A percentile compares a stretch with the other conserved stretches of the same genome.
These are phyloP conservation scores for Pontederia paniculata DNA, from an alignment of 176 grass and related monocot species.

Conservation along the genomic window DNA sequence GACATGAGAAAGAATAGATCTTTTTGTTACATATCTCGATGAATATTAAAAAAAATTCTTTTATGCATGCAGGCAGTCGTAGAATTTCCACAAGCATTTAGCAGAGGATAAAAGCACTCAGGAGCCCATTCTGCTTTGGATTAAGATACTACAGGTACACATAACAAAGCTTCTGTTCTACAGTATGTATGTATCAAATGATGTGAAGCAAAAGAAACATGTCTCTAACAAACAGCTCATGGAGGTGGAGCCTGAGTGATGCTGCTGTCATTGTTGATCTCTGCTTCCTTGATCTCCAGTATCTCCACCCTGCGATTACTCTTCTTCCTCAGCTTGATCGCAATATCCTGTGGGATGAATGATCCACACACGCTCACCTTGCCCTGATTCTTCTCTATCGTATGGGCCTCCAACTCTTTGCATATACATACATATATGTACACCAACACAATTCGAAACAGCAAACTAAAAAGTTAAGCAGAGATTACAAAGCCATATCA, in stretches of 20 bases:
- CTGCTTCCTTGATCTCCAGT: conserved; percentile 60
- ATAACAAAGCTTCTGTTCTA: no score
- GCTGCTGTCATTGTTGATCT: not conserved
- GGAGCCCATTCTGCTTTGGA: no score
- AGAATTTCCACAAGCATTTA: no score
- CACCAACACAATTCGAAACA: not conserved
- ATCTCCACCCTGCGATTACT: conserved; percentile 81
- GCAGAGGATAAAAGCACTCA: no score
- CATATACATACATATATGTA: not conserved
- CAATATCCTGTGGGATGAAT: conserved; percentile 80
- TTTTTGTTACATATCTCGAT: no score
- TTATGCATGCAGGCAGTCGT: no score
- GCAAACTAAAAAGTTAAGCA: not conserved
- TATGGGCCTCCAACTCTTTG: conserved; percentile 60
- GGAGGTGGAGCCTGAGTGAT: not conserved
- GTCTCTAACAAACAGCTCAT: no score
- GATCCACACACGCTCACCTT: conserved; percentile 43
- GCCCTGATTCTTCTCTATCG: conserved; percentile 71
- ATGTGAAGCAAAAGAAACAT: no score
- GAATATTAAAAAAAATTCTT: no score
- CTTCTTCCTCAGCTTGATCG: conserved; percentile 77
- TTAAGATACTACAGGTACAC: no score
- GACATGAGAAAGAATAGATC: no score
- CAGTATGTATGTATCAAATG: no score
- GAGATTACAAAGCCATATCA: not conserved